Evolutionary conservation across 164 flowering plant genomes (phyloP).

Genomic region (Kingdonia uniflora): DNA sequence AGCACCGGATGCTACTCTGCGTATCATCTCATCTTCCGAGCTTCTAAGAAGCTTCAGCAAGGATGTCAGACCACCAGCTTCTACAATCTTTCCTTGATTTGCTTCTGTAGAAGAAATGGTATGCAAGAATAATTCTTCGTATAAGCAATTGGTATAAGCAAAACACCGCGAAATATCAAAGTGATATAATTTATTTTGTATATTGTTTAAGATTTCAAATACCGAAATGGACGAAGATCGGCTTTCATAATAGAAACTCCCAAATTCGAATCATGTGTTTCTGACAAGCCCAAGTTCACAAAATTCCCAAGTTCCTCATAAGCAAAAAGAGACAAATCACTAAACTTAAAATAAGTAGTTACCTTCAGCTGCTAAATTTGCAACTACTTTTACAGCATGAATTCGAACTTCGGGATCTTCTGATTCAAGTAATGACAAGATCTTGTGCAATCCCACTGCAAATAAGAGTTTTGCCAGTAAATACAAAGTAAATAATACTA

Average conservation of each 20-base stretch:
- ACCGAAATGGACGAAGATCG: too few relatives aligned
- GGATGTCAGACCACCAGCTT: constrained; percentile 92
- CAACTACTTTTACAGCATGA: constrained; percentile 99
- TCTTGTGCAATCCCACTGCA: constrained; percentile 96
- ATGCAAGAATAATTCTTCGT: too few relatives aligned
- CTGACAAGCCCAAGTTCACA: too few relatives aligned
- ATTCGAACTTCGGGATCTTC: constrained; percentile 86
- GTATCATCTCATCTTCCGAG: constrained; percentile 78
- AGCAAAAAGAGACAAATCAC: too few relatives aligned
- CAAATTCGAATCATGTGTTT: too few relatives aligned
- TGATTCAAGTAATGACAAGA: constrained; percentile 84
- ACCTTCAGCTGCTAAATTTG: constrained; percentile 99
- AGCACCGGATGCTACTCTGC: constrained; percentile 95
- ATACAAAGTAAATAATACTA: too few relatives aligned
- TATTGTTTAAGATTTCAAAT: background rate
- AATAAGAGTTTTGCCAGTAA: too few relatives aligned
- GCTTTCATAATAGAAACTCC: too few relatives aligned
- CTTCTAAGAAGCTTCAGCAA: constrained; percentile 72
- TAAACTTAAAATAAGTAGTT: background rate
- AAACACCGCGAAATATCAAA: background rate
- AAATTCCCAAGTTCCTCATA: too few relatives aligned
- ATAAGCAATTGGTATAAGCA: background rate
- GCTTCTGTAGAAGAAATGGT: constrained; percentile 43
- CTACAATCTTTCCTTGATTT: constrained; percentile 89
- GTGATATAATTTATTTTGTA: background rate